Evolutionary conservation across 345 rosid genomes (phyloP), one percentile per base, ranked within the genome.

Genomic region (Eucalyptus virginea): DNA sequence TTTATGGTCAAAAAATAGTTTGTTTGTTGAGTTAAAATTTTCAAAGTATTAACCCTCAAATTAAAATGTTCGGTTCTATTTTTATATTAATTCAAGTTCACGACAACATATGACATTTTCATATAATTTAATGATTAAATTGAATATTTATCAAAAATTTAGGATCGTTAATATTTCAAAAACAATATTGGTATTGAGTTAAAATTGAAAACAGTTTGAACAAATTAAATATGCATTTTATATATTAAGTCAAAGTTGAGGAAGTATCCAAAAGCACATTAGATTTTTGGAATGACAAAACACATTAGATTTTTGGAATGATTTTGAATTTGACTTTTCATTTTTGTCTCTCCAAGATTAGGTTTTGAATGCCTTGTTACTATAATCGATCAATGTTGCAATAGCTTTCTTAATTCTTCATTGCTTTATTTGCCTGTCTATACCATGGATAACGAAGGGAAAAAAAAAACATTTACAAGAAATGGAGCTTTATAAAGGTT

Each of bases 181-280:
- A n/a, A n/a, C n/a, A n/a, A n/a, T n/a, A n/a, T n/a, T n/a, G n/a
- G n/a, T n/a, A n/a, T n/a, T n/a, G n/a, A n/a, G n/a, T n/a, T n/a
- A n/a, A n/a, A n/a, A n/a, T n/a, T n/a, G n/a, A n/a, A n/a, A n/a
- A n/a, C n/a, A n/a, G n/a, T n/a, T n/a, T n/a, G n/a, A n/a, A n/a
- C 37, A 67, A n/a, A n/a, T 30, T 30, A 28, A 62, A 62, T 28
- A 7, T 60, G 0, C 3, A n/a, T 65, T n/a, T 60, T n/a, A n/a
- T n/a, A n/a, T n/a, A n/a, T n/a, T 3, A 1, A 1, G 14, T 60
- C 5, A 28, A 60, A 60, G 1, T 60, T 60, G 1, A 11, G 4
- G 28, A 19, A 9, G 5, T 15, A 15, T n/a, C 1, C 4, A 18
- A 18, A 69, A 6, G 0, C 0, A 52, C 58, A 21, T 52, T 3